These are phyloP conservation scores for Haplographium delicatum DNA, from an alignment of 495 filamentous ascomycete species.

Conservation along the genomic window DNA sequence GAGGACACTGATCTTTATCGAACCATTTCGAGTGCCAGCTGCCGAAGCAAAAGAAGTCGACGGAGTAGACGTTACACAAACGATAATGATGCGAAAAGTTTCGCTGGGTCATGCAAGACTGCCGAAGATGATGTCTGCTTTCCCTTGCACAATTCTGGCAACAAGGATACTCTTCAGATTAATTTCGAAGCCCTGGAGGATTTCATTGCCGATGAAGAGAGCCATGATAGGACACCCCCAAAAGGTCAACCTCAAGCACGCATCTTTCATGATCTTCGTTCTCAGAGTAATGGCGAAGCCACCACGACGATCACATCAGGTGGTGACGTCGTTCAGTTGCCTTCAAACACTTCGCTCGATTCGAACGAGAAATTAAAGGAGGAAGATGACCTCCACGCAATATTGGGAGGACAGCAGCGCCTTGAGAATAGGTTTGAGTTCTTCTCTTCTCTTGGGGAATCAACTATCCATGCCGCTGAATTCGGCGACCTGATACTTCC, in stretches of 20 bases:
- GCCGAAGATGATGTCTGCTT: slow-evolving; percentile 86
- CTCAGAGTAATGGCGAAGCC: slow-evolving; percentile 13
- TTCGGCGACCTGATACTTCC: slow-evolving; percentile 82
- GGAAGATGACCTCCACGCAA: slow-evolving; percentile 16
- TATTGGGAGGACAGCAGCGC: slow-evolving; percentile 23
- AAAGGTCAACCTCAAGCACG: slow-evolving; percentile 33
- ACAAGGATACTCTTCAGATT: slow-evolving; percentile 50
- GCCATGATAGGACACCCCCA: slow-evolving; percentile 26
- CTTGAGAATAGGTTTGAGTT: slow-evolving; percentile 76
- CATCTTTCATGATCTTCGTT: slow-evolving; percentile 57
- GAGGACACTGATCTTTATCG: slow-evolving; percentile 66
- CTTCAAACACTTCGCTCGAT: slow-evolving; percentile 31
- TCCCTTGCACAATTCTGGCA: slow-evolving; percentile 49
- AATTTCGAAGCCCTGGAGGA: slow-evolving; percentile 87
- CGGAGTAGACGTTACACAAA: slow-evolving; percentile 42
- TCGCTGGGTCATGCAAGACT: slow-evolving; percentile 43
- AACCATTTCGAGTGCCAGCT: slow-evolving; percentile 64
- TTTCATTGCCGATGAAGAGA: slow-evolving; percentile 60
- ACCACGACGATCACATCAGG: slow-evolving; percentile 34
- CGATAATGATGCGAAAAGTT: slow-evolving; percentile 39
- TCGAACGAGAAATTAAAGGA: slow-evolving; percentile 32
- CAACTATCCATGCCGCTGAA: slow-evolving; percentile 83
- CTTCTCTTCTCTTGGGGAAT: slow-evolving; percentile 89
- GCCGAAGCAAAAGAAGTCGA: slow-evolving; percentile 29
- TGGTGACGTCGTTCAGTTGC: slow-evolving; percentile 43